Percentiles rank a stretch among this genome's conserved stretches.
Conservation (phyloP, 371 early-diverging fungal genomes). For the Apophysomyces sp. region DNA sequence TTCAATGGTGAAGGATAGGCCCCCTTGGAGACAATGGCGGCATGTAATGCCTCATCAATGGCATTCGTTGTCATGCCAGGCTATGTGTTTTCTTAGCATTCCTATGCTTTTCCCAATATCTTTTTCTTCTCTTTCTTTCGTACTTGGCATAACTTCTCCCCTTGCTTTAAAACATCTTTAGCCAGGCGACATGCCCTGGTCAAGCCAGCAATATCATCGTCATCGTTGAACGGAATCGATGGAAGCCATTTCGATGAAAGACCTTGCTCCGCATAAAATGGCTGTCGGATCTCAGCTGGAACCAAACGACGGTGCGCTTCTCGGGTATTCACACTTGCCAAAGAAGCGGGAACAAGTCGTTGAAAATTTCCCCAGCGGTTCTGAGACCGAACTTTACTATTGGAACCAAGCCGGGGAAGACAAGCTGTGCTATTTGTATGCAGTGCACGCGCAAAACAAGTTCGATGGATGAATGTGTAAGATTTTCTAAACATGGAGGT, state of each 20-base stretch:
- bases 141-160: constrained; percentile 44
- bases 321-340: constrained; percentile 25
- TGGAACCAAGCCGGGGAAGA: neutral
- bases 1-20: constrained; percentile 90
- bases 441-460: neutral
- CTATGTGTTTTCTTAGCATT: constrained; percentile 21
- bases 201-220: constrained; percentile 62
- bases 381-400: neutral
- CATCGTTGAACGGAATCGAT: constrained; percentile 38
- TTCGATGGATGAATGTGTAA: neutral
- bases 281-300: constrained; percentile 64
- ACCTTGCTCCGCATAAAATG: constrained; percentile 75
- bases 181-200: constrained; percentile 70
- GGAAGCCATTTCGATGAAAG: constrained; percentile 59
- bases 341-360: constrained; percentile 31
- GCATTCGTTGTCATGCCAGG: constrained; percentile 73
- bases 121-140: neutral
- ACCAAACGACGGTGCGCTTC: constrained; percentile 57
- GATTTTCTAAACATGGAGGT: neutral
- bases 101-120: neutral
- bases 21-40: constrained; percentile 59
- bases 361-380: constrained; percentile 33
- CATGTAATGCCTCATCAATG: constrained; percentile 74
- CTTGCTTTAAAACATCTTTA: constrained; percentile 57
- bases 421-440: neutral